phyloP scores from a whole-genome alignment of 495 filamentous ascomycete species.

The Aspergillus wentii region DNA sequence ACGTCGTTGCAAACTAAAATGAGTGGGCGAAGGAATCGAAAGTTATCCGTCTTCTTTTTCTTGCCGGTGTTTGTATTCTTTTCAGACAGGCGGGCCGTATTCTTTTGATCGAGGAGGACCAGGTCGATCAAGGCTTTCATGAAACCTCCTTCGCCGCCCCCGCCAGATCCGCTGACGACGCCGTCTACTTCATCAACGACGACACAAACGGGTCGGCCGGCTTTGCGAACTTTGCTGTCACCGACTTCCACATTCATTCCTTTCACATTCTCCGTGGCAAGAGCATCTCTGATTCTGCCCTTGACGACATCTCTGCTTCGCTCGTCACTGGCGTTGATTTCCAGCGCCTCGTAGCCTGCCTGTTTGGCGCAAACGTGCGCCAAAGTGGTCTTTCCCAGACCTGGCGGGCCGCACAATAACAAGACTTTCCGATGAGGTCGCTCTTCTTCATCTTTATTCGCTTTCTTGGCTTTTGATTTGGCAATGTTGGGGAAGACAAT shows the following conservation, averaged over 20 bases:
- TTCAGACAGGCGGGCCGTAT: constrained; percentile 44
- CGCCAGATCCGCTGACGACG: constrained; percentile 73
- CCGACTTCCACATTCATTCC: constrained; percentile 63
- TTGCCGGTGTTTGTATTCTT: constrained; percentile 29
- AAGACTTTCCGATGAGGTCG: constrained; percentile 78
- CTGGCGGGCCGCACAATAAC: constrained; percentile 83
- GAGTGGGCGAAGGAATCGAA: constrained; percentile 78
- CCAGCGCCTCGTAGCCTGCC: constrained; percentile 91
- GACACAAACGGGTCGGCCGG: constrained; percentile 85
- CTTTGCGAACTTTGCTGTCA: constrained; percentile 59
- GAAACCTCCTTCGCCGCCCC: constrained; percentile 75
- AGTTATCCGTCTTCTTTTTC: constrained; percentile 72
- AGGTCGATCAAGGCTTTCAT: constrained; percentile 92
- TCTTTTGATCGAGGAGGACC: constrained; percentile 79
- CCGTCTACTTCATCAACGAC: constrained; percentile 97
- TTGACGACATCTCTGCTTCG: constrained; percentile 95
- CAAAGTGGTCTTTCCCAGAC: constrained; percentile 91
- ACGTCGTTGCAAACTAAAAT: constrained; percentile 96
- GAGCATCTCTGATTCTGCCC: constrained; percentile 78
- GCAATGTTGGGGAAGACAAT: constrained; percentile 78
- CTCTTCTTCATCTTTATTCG: constrained; percentile 49
- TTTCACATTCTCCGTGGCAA: constrained; percentile 89
- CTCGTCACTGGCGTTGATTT: constrained; percentile 94
- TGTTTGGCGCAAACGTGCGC: constrained; percentile 94
- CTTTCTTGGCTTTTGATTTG: constrained; percentile 46